Conservation (phyloP, 1,284 basidiomycete species). For the Heterobasidion occidentale region DNA sequence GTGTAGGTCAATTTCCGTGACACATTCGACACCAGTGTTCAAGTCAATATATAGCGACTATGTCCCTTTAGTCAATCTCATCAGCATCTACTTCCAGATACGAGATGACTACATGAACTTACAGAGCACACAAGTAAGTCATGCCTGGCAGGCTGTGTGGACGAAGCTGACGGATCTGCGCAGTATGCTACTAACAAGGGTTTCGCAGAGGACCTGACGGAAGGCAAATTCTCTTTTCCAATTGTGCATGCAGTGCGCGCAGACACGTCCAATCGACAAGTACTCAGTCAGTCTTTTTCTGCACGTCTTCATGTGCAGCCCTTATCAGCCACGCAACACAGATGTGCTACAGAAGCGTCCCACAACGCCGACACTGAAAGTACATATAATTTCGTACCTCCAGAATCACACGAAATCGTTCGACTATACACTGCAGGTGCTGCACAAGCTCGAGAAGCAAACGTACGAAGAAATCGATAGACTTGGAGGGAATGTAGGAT, state of each 20-base stretch:
- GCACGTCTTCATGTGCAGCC: too few relatives aligned
- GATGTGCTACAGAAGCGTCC: constrained; percentile 88
- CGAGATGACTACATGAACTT: constrained; percentile 97
- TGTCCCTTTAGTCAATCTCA: constrained; percentile 88
- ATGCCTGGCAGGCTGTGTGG: background rate
- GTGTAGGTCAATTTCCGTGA: constrained; percentile 38
- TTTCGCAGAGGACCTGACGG: constrained; percentile 90
- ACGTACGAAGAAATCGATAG: constrained; percentile 45
- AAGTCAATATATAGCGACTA: constrained; percentile 55
- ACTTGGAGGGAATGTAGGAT: constrained; percentile 48
- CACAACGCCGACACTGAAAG: constrained; percentile 70
- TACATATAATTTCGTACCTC: constrained; percentile 75
- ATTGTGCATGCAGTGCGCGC: constrained; percentile 84
- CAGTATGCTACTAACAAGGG: constrained; percentile 91
- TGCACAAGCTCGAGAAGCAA: constrained; percentile 48
- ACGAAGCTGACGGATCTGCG: background rate
- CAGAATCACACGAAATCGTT: constrained; percentile 66
- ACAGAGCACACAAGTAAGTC: constrained; percentile 67
- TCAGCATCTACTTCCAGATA: constrained; percentile 95
- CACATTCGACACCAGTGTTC: background rate
- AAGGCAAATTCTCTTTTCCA: constrained; percentile 96
- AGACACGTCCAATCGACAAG: constrained; percentile 64
- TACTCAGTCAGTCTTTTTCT: constrained; percentile 59
- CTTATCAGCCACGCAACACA: constrained; percentile 19
- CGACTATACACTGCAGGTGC: constrained; percentile 61